These are phyloP conservation scores for Fusarium haematococcum DNA, from an alignment of 2,329 filamentous ascomycete genomes.

Conservation along the genomic window DNA sequence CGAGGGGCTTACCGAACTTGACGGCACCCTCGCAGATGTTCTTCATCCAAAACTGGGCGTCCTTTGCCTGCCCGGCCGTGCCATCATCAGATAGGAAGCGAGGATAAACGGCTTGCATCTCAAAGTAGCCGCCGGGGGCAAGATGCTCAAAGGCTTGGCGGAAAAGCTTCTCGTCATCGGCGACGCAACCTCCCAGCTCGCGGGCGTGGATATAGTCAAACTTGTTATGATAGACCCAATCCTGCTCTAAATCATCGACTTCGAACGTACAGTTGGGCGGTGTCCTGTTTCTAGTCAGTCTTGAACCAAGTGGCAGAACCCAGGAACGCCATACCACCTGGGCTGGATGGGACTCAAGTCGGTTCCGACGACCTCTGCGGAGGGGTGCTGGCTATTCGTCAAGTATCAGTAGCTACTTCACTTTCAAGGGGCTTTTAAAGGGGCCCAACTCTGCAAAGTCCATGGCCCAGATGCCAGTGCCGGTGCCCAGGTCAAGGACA, in stretches of 20 bases:
- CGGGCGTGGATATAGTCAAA: neutral
- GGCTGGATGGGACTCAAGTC: neutral
- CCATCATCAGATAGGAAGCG: neutral
- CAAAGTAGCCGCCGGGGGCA: neutral
- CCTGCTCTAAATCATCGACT: neutral
- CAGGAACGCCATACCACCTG: neutral
- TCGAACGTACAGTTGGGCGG: neutral
- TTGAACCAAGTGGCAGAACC: neutral
- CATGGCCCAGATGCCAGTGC: neutral
- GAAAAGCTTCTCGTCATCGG: neutral
- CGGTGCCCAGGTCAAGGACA: neutral
- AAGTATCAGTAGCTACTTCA: neutral
- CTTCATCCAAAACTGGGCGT: conserved; percentile 10
- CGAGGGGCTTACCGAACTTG: conserved; percentile 17
- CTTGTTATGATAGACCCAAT: neutral
- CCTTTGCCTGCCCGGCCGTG: neutral
- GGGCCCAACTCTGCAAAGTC: neutral
- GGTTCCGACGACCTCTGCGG: neutral
- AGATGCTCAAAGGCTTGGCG: neutral
- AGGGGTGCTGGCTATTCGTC: neutral
- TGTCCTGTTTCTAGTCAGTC: neutral
- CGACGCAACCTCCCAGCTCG: neutral
- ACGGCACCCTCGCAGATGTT: conserved; percentile 12
- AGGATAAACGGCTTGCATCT: neutral
- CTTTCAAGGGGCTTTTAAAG: neutral